Base-by-base conservation (phyloP, 257 asterid species). In the Petrea volubilis region DNA sequence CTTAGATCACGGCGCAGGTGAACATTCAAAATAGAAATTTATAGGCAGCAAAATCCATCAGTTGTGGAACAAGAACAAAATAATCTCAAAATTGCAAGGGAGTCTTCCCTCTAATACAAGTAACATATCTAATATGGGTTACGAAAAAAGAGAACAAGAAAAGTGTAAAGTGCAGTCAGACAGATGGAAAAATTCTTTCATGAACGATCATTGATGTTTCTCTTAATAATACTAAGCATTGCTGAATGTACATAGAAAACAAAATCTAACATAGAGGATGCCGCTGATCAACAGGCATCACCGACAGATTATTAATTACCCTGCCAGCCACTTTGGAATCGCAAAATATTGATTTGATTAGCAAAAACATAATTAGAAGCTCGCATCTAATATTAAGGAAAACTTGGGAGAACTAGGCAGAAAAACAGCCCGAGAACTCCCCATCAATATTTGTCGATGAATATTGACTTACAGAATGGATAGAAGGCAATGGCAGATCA, bases 221-320 rank as follows among this genome's bases (percentile, higher is more conserved):
- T 28, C 34, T 7, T 2, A 65, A 27, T 0, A n/a, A 24, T 0
- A 17, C 33, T n/a, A 47, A 10, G 12, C 44, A 21, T 14, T n/a
- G 56, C 47, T 49, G 21, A 49, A 66, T 33, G 49, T 49, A 55
- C 73, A 55, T 5, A 58, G 50, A 68, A 36, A 24, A 21, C 29
- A 2, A 3, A 2, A 38, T 38, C 23, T 40, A 8, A 28, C 28
- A 59, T 17, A 56, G 34, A 17, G 41, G 43, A 17, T 28, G 46
- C 59, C 41, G 68, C 51, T 28, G 57, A 53, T n/a, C 8, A 31
- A 60, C 57, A 4, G 29, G 29, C 38, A 65, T 27, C 27, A 28
- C 59, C 21, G 33, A 57, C 33, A 34, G 27, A 18, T 49, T 5
- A 25, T 4, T 9, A 28, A 13, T 29, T 11, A 13, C 24, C 25